Percentiles rank a stretch among this genome's conserved stretches.
These are phyloP conservation scores for Diplodia seriata DNA, from an alignment of 2,329 filamentous ascomycete species.

Conservation along the genomic window DNA sequence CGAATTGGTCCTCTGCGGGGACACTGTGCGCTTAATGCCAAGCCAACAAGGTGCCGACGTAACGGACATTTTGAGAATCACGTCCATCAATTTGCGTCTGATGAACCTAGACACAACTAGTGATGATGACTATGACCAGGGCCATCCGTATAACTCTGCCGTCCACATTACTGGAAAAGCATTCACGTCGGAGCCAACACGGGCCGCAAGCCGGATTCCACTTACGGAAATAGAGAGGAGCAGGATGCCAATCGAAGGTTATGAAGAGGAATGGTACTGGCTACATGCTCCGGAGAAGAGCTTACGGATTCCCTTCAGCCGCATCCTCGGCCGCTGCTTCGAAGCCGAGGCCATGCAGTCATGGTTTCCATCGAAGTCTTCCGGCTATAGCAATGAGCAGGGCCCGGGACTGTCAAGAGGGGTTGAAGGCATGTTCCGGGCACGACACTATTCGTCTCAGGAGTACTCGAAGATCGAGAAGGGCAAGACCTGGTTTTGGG, in stretches of 20 bases:
- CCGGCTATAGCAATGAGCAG: conserved; percentile 20
- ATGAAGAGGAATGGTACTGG: conserved; percentile 59
- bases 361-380: conserved; percentile 47
- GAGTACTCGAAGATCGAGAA: conserved; percentile 49
- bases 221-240: conserved; percentile 9
- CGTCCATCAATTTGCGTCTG: conserved; percentile 60
- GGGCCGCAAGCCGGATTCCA: conserved; percentile 34
- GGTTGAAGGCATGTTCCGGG: conserved; percentile 54
- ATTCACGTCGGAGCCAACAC: conserved; percentile 36
- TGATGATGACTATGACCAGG: conserved; percentile 54
- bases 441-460: conserved; percentile 54
- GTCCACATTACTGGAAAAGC: conserved; percentile 59
- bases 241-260: conserved; percentile 48
- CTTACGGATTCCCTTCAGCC: conserved; percentile 57
- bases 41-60: conserved; percentile 40
- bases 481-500: conserved; percentile 63
- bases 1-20: conserved; percentile 62
- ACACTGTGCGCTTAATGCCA: conserved; percentile 59
- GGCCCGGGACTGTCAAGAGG: conserved; percentile 43
- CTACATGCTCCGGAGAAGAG: conserved; percentile 51
- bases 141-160: conserved; percentile 54
- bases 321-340: conserved; percentile 62
- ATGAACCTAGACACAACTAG: conserved; percentile 57
- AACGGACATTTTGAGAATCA: conserved; percentile 62
- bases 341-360: conserved; percentile 58